phyloP scores from a whole-genome alignment of 371 early-diverging fungal species.

The Nematocida minor region DNA sequence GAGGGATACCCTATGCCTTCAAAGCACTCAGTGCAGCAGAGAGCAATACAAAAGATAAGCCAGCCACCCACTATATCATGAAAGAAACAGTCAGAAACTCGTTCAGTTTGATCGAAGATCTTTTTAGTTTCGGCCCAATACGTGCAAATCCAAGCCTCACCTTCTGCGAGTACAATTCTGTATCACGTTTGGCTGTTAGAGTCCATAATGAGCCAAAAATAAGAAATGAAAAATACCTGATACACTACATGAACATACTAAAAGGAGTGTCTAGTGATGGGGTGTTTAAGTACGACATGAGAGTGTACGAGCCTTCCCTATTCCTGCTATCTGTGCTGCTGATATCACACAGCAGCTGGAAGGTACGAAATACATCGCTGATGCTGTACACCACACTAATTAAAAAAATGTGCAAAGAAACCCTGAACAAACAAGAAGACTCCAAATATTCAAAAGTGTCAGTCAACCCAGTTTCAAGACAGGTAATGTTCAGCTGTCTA shows the following conservation, averaged over 20 bases:
- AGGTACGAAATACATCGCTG: constrained; percentile 27
- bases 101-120: neutral
- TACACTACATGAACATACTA: constrained; percentile 38
- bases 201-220: neutral
- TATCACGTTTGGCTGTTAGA: neutral
- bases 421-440: neutral
- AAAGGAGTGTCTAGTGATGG: constrained; percentile 27
- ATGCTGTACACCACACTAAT: constrained; percentile 45
- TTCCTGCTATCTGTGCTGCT: constrained; percentile 24
- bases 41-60: constrained; percentile 5
- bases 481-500: constrained; percentile 11
- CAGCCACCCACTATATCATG: constrained; percentile 21
- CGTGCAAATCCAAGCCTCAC: neutral
- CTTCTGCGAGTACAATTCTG: neutral
- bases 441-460: constrained; percentile 21
- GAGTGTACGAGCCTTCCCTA: constrained; percentile 33
- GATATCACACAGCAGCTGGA: constrained; percentile 41
- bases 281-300: constrained; percentile 20
- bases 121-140: neutral
- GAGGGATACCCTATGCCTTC: constrained; percentile 45
- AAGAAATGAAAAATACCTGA: neutral
- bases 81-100: neutral
- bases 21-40: constrained; percentile 36
- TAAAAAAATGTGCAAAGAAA: constrained; percentile 50
- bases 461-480: neutral